A percentile compares a stretch with the other conserved stretches of the same genome.
Conservation (phyloP, 176 grass and related monocot species). For the Zea luxurians region DNA sequence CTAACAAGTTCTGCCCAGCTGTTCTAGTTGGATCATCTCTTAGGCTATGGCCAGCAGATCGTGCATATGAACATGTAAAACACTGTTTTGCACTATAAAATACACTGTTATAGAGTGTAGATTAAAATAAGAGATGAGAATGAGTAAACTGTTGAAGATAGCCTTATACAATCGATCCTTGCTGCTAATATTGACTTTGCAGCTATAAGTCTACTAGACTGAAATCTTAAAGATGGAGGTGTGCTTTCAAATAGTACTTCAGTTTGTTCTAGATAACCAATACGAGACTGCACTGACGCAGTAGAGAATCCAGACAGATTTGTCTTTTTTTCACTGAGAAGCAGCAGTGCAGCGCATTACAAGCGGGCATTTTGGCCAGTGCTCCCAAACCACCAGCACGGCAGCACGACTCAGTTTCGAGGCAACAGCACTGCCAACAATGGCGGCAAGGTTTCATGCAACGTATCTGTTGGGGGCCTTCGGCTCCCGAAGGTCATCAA, state of each 20-base stretch:
- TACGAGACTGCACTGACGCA: slow-evolving; percentile 58
- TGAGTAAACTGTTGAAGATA: too few species aligned
- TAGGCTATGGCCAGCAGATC: too few species aligned
- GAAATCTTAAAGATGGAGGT: slow-evolving; percentile 57
- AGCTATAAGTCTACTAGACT: slow-evolving; percentile 61
- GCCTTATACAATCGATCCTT: slow-evolving; percentile 51
- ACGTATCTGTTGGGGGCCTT: too few species aligned
- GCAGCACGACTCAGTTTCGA: slow-evolving; percentile 57
- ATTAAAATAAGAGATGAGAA: too few species aligned
- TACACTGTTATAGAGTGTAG: too few species aligned
- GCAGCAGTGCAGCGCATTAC: slow-evolving; percentile 55
- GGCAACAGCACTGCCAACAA: slow-evolving; percentile 74
- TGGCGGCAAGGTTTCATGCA: slow-evolving; percentile 80
- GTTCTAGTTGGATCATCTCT: slow-evolving; percentile 86
- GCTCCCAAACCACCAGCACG: slow-evolving; percentile 71
- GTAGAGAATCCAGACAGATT: slow-evolving; percentile 76
- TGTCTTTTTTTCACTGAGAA: slow-evolving; percentile 72
- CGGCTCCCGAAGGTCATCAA: too few species aligned
- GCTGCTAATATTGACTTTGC: slow-evolving; percentile 71
- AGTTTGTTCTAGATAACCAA: slow-evolving; percentile 84
- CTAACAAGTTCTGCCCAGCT: slow-evolving; percentile 62
- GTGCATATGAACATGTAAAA: too few species aligned
- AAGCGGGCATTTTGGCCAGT: slow-evolving; percentile 87
- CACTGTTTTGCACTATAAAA: too few species aligned
- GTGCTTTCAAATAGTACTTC: slow-evolving; percentile 72